phyloP scores from a whole-genome alignment of 2,329 filamentous ascomycete species.

The Esteya vermicola region DNA sequence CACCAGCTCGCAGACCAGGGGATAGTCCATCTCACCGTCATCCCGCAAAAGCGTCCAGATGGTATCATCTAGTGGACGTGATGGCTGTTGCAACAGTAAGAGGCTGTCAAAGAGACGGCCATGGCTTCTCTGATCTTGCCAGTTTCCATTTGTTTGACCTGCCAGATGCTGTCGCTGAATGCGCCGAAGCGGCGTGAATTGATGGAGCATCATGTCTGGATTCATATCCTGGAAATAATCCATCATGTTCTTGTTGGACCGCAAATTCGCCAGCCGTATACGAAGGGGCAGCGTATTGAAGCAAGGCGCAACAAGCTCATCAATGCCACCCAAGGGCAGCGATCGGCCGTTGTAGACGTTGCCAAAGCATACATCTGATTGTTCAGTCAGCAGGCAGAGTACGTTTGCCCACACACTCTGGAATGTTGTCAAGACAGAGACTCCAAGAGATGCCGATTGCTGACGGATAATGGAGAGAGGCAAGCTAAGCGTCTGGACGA shows the following conservation, averaged over 20 bases:
- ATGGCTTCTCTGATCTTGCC: too few relatives aligned
- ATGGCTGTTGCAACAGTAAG: constrained; percentile 59
- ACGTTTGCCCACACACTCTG: constrained; percentile 62
- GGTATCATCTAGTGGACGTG: constrained; percentile 36
- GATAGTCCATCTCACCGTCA: constrained; percentile 55
- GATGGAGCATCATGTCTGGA: constrained; percentile 45
- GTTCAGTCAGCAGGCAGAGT: constrained; percentile 39
- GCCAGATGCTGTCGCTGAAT: constrained; percentile 42
- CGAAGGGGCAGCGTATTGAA: constrained; percentile 80
- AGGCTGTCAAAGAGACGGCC: constrained; percentile 65
- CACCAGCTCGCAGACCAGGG: constrained; percentile 61
- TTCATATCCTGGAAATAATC: constrained; percentile 23
- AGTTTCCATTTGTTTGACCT: too few relatives aligned
- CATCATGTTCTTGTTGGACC: constrained; percentile 37
- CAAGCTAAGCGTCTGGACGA: constrained; percentile 17
- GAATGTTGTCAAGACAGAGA: constrained; percentile 50
- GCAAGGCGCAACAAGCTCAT: constrained; percentile 70
- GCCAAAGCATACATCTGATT: constrained; percentile 67
- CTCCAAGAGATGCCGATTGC: constrained; percentile 35
- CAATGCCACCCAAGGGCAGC: constrained; percentile 47
- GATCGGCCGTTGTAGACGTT: constrained; percentile 72
- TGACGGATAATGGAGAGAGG: constrained; percentile 31
- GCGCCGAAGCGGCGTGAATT: constrained; percentile 60
- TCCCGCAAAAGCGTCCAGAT: constrained; percentile 46
- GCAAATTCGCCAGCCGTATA: constrained; percentile 30